A percentile compares a stretch with the other conserved stretches of the same genome.
Evolutionary conservation across 805 yeast genomes (phyloP).

Genomic region (Cyberlindnera lachancei): DNA sequence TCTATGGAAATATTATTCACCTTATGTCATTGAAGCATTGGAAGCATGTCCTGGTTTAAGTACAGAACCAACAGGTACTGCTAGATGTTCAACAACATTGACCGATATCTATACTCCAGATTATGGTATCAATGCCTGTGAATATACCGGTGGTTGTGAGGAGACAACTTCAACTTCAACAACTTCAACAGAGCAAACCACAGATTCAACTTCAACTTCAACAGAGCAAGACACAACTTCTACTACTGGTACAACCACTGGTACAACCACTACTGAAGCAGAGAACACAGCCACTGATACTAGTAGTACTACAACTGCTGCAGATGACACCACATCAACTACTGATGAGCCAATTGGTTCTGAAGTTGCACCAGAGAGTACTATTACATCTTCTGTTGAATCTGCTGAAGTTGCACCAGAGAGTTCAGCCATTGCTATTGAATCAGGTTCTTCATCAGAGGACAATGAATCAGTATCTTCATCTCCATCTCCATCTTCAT

Average conservation of each 20-base stretch:
- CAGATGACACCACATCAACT: too few species aligned
- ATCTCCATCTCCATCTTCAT: conserved; percentile 1
- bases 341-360: too few species aligned
- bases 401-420: background rate
- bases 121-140: conserved; percentile 7
- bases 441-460: too few species aligned
- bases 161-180: background rate
- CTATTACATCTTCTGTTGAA: conserved; percentile 1
- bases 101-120: conserved; percentile 15
- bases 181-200: background rate
- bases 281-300: background rate
- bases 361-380: too few species aligned
- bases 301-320: background rate
- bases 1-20: conserved; percentile 30
- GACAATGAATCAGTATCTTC: too few species aligned
- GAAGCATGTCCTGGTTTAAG: conserved; percentile 23
- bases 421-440: background rate
- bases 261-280: background rate
- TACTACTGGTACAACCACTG: background rate
- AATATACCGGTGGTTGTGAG: conserved; percentile 7
- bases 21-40: conserved; percentile 24
- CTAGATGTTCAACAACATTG: conserved; percentile 21
- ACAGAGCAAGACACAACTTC: background rate
- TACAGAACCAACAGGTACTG: conserved; percentile 33
- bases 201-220: background rate